Evolutionary conservation across 1,284 basidiomycete species (phyloP), one percentile per base, ranked within the genome.

Genomic region (Vanrija pseudolonga): DNA sequence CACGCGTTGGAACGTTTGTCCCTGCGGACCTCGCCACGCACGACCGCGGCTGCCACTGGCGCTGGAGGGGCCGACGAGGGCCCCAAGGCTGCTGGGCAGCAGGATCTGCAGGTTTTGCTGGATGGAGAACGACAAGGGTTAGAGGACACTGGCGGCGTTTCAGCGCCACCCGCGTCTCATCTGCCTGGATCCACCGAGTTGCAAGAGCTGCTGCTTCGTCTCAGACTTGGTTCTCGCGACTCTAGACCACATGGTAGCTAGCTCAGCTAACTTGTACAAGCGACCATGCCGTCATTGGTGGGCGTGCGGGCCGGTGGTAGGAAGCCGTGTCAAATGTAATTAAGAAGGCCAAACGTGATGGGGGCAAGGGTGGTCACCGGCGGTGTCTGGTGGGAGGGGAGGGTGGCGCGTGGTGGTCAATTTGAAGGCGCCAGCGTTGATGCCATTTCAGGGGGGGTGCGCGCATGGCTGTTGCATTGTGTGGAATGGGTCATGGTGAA

Each of bases 1-100:
- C 66, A 70, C 43, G 70, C 70, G 9, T 53, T 73, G 14, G 70
- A 72, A 37, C 55, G 72, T 20, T 52, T 73, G 20, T 66, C 70
- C 1, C 59, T 68, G 11, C 60, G 69, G 15, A 67, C 66, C 4
- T 37, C 55, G 14, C 41, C 45, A 28, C 41, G 40, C 22, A 14
- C 43, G 14, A 28, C 39, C 45, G 36, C 22, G 12, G 36, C 23
- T n/a, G 45, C 42, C 36, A 40, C 53, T 9, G 17, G 18, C 15
- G 15, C n/a, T 22, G 4, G 47, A 46, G n/a, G n/a, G n/a, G n/a
- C 45, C 18, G 44, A 43, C 23, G 45, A 44, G 15, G 28, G 43
- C 5, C 42, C 24, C 20, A 36, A 28, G 22, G 54, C 40, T 46
- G 54, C 40, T 46, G 58, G 28, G 48, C 40, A 41, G 63, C 45